These are phyloP conservation scores for Ligustrum vulgare DNA, from an alignment of 257 asterid genomes.

Conservation along the genomic window DNA sequence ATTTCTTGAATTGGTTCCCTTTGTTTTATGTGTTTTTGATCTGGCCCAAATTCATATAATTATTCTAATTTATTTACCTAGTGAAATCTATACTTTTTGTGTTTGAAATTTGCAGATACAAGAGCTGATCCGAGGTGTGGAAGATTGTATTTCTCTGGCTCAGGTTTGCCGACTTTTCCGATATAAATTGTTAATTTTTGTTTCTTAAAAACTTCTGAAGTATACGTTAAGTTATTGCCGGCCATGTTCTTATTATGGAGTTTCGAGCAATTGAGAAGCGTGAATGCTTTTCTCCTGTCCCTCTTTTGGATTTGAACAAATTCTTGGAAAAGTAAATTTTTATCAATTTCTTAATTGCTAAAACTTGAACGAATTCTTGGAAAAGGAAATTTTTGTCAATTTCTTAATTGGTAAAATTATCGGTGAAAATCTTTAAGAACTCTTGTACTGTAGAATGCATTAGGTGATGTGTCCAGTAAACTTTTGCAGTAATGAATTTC, in stretches of 20 bases:
- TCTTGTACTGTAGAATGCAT: background rate
- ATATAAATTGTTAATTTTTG: conserved; percentile 28
- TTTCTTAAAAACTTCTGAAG: background rate
- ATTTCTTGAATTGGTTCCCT: conserved; percentile 22
- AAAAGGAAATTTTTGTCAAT: background rate
- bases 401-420: conserved; percentile 12
- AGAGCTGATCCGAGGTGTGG: conserved; percentile 71
- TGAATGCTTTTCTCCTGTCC: conserved; percentile 28
- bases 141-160: conserved; percentile 85
- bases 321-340: conserved; percentile 37
- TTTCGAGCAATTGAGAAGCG: conserved; percentile 37
- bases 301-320: conserved; percentile 13
- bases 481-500: conserved; percentile 5
- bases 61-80: background rate
- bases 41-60: background rate
- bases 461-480: background rate
- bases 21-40: conserved; percentile 5
- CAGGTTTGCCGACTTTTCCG: conserved; percentile 81
- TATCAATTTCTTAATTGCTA: conserved; percentile 31
- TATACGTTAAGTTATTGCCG: conserved; percentile 20
- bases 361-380: background rate
- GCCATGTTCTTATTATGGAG: conserved; percentile 27
- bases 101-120: conserved; percentile 65
- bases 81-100: conserved; percentile 21
- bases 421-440: background rate